Evolutionary conservation across 345 rosid genomes (phyloP), one percentile per base, ranked within the genome.

Genomic region (Mallotus nudiflorus): DNA sequence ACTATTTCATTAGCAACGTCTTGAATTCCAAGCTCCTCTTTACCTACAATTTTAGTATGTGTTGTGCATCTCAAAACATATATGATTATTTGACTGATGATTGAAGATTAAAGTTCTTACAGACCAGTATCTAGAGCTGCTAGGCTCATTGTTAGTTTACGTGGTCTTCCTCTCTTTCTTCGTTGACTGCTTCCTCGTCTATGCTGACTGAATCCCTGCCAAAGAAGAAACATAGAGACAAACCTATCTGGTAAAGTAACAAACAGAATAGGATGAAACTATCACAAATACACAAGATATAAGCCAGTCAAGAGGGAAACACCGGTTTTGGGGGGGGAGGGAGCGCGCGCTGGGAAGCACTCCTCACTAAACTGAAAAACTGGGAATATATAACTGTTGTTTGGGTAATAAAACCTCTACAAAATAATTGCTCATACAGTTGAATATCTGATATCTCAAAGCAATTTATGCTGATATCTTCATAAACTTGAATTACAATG

Each of bases 141-240:
- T 14, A 62, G 33, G 63, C 44, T 58, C 22, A 54, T 4, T 18
- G 58, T 53, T 69, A 72, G 70, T 69, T 78, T 83, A 14, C 75
- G 57, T 8, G 83, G 77, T 46, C 84, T 83, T 76, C 84, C 89
- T 69, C 87, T 75, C 77, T 83, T 85, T 74, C 85, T 83, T 67
- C 67, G 73, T 51, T 62, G 81, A 71, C 65, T 74, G 74, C 78
- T 73, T 74, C 70, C 82, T 70, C 9, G 16, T 62, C 28, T 74
- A 27, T 48, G 63, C 42, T 71, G 68, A 54, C 62, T 22, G 28
- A 24, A 54, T 69, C 68, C 75, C 81, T 74, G 59, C 56, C 62
- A 66, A 69, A 78, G 59, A 52, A 37, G 28, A 72, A 39, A 19
- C 28, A 14, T 37, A 37, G 60, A 64, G 42, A 48, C 16, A 31